Percentiles rank a stretch among this genome's conserved stretches.
phyloP scores from a whole-genome alignment of 352 stramenopile species.

The Phytopythium sindhum region DNA sequence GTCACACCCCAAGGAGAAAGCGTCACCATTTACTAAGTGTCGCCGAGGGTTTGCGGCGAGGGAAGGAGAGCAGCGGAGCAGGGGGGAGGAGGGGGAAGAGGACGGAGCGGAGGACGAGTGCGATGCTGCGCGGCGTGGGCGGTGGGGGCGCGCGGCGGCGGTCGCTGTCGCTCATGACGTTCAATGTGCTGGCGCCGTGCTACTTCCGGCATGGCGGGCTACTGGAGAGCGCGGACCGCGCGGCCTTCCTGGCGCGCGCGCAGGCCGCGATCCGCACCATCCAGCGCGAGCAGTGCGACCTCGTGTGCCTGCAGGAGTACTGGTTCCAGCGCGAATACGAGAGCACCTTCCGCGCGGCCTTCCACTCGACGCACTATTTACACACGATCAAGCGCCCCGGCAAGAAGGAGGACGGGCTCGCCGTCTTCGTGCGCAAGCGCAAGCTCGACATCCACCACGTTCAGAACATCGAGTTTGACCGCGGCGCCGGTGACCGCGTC shows the following conservation, averaged over 20 bases:
- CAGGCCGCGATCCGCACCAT: constrained; percentile 69
- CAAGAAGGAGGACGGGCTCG: constrained; percentile 81
- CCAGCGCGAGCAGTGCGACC: constrained; percentile 66
- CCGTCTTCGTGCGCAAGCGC: constrained; percentile 69
- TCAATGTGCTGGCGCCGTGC: constrained; percentile 85
- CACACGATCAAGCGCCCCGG: constrained; percentile 71
- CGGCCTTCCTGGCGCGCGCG: constrained; percentile 62
- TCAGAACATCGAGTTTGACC: constrained; percentile 68
- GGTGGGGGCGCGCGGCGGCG: constrained; percentile 16
- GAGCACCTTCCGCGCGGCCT: constrained; percentile 52
- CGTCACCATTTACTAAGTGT: no score
- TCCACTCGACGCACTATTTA: constrained; percentile 62
- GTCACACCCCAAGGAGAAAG: background rate
- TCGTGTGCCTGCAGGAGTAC: constrained; percentile 85
- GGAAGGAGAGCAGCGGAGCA: background rate
- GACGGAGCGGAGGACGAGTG: background rate
- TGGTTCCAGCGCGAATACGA: constrained; percentile 85
- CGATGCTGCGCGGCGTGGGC: constrained; percentile 2
- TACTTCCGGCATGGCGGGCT: constrained; percentile 83
- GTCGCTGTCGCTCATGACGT: constrained; percentile 80
- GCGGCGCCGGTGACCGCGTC: constrained; percentile 75
- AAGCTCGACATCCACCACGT: constrained; percentile 81
- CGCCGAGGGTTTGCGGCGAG: background rate
- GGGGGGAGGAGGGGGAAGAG: background rate
- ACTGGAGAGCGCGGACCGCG: constrained; percentile 59